Evolutionary conservation across 495 filamentous ascomycete genomes (phyloP).

Genomic region (Penicillium longicatenatum): DNA sequence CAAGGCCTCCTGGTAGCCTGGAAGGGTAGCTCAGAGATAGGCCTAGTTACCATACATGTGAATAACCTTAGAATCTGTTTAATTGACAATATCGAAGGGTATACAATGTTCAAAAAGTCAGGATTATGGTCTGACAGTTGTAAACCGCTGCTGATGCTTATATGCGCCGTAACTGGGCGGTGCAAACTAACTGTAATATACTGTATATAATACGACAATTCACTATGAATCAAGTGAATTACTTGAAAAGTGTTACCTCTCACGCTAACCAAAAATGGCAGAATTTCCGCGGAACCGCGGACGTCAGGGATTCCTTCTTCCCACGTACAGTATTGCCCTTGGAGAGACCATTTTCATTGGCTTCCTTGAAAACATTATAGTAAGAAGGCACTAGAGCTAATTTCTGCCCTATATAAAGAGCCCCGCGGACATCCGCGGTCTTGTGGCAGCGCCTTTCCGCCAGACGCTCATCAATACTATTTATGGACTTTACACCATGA

Average conservation of each 20-base stretch:
- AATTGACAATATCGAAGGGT: no score
- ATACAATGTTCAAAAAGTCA: no score
- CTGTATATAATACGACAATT: neutral
- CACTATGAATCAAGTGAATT: neutral
- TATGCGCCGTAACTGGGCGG: no score
- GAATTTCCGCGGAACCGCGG: neutral
- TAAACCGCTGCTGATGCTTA: neutral
- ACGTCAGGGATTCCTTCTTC: neutral
- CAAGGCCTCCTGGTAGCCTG: no score
- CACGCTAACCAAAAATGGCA: neutral
- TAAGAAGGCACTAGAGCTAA: neutral
- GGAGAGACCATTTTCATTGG: neutral
- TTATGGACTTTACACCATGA: constrained; percentile 18
- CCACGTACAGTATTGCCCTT: neutral
- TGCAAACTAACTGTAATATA: neutral
- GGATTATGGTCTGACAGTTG: no score
- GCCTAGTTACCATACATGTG: no score
- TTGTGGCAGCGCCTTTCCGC: neutral
- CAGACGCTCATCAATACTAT: neutral
- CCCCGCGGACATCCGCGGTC: constrained; percentile 16
- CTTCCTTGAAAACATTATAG: neutral
- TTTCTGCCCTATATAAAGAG: neutral
- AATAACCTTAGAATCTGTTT: no score
- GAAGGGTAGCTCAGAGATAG: no score
- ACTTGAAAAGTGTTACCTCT: neutral